phyloP scores from a whole-genome alignment of 768 basidiomycete genomes.

The Pluteus cervinus region DNA sequence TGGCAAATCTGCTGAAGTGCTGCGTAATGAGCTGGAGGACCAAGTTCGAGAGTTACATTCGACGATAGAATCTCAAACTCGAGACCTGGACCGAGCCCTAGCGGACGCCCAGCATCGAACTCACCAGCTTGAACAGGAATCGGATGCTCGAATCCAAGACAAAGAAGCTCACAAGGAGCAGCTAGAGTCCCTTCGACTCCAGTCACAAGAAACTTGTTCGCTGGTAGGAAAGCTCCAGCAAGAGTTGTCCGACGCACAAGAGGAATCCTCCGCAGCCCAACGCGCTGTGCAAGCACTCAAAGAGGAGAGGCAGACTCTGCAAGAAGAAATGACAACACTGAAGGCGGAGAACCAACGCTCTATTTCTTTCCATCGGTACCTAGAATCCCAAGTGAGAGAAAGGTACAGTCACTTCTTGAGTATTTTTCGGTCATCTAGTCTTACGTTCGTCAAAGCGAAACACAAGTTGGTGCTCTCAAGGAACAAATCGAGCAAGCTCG shows the following conservation, averaged over 20 bases:
- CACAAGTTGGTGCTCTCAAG: conserved; percentile 30
- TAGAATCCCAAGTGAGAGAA: conserved; percentile 61
- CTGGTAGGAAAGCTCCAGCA: conserved; percentile 27
- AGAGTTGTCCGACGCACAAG: conserved; percentile 28
- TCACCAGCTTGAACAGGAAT: conserved; percentile 31
- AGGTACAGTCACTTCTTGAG: conserved; percentile 32
- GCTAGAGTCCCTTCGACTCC: conserved; percentile 21
- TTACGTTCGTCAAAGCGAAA: conserved; percentile 34
- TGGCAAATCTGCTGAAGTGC: background rate
- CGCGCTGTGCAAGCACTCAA: conserved; percentile 29
- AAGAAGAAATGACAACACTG: conserved; percentile 50
- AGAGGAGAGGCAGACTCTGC: conserved; percentile 45
- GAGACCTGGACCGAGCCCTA: no score
- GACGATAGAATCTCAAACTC: no score
- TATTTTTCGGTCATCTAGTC: conserved; percentile 4
- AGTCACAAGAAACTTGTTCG: conserved; percentile 24
- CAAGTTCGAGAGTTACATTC: no score
- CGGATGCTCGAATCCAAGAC: conserved; percentile 24
- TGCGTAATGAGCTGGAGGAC: background rate
- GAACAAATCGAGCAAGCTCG: conserved; percentile 35
- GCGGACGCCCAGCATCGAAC: no score
- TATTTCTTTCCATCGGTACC: conserved; percentile 51
- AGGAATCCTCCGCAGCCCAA: conserved; percentile 37
- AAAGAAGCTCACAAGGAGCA: conserved; percentile 24
- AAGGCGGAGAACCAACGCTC: conserved; percentile 63